phyloP scores from a whole-genome alignment of 1,139 yeast genomes.

The Suhomyces choctaworum region DNA sequence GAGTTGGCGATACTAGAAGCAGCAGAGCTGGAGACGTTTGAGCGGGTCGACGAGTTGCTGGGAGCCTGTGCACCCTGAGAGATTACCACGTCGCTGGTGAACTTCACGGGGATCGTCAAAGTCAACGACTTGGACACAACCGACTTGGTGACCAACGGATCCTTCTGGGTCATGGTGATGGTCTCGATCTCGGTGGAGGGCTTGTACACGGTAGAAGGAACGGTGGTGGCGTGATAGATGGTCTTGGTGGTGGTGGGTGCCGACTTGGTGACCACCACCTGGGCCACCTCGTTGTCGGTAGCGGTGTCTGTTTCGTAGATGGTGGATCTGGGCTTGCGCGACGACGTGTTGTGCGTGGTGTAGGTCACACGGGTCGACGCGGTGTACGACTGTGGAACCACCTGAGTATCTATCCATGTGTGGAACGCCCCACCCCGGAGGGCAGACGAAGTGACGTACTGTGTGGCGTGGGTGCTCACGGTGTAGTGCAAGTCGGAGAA shows the following conservation, averaged over 20 bases:
- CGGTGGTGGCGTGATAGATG: conserved; percentile 26
- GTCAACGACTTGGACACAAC: conserved; percentile 18
- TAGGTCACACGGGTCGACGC: conserved; percentile 16
- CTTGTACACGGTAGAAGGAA: conserved; percentile 22
- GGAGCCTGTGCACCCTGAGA: not conserved
- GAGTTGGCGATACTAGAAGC: not conserved
- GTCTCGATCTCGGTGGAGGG: conserved; percentile 21
- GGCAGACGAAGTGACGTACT: conserved; percentile 2
- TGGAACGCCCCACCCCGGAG: conserved; percentile 15
- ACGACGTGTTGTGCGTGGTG: conserved; percentile 17
- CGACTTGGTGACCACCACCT: conserved; percentile 16
- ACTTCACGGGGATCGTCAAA: conserved; percentile 13
- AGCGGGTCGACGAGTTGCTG: not conserved
- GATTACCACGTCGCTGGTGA: conserved; percentile 10
- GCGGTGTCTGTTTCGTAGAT: conserved; percentile 12
- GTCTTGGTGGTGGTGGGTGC: conserved; percentile 32
- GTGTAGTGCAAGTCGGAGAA: conserved; percentile 18
- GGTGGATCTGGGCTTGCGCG: conserved; percentile 11
- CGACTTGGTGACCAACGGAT: conserved; percentile 32
- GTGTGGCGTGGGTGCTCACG: conserved; percentile 18
- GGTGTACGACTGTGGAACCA: conserved; percentile 18
- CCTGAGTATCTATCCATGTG: conserved; percentile 12
- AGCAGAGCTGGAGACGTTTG: not conserved
- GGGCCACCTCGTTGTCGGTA: conserved; percentile 5
- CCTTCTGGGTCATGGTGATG: conserved; percentile 22